Conservation (phyloP, 345 rosid genomes). For the Linum usitatissimum region DNA sequence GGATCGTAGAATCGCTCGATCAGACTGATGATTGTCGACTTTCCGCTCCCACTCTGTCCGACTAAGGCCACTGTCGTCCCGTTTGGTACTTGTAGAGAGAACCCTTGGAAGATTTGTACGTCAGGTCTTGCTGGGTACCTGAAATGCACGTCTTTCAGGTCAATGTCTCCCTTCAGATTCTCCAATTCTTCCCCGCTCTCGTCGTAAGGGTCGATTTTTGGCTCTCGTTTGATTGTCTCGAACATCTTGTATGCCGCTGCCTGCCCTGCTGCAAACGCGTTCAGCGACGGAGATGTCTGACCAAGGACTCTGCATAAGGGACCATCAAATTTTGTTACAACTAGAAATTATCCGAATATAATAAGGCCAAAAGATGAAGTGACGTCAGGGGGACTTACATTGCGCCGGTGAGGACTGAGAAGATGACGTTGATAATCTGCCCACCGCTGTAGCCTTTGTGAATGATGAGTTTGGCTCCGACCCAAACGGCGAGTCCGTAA, state of each 20-base stretch:
- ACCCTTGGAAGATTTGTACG: conserved; percentile 49
- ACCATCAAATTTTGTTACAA: no score
- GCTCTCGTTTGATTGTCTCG: conserved; percentile 45
- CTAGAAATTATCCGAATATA: no score
- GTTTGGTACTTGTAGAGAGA: conserved; percentile 38
- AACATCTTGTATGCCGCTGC: conserved; percentile 74
- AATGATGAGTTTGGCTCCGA: conserved; percentile 54
- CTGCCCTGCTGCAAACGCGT: conserved; percentile 58
- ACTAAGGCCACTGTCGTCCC: conserved; percentile 57
- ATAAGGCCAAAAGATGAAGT: no score
- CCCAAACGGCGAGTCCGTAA: conserved; percentile 66
- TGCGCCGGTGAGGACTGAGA: conserved; percentile 65
- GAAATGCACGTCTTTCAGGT: conserved; percentile 49
- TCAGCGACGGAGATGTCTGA: conserved; percentile 51
- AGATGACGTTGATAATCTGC: conserved; percentile 50
- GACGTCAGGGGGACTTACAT: conserved; percentile 33
- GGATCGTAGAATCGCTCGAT: conserved; percentile 70
- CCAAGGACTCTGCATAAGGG: conserved; percentile 50
- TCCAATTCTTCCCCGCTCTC: conserved; percentile 33
- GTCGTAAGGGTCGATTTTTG: conserved; percentile 45
- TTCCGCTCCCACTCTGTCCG: conserved; percentile 78
- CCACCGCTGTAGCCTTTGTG: conserved; percentile 68
- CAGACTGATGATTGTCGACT: conserved; percentile 59
- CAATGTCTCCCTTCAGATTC: conserved; percentile 42
- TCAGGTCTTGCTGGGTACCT: conserved; percentile 70